Evolutionary conservation across 1,139 yeast genomes (phyloP).

Genomic region (Candida freyschussii): DNA sequence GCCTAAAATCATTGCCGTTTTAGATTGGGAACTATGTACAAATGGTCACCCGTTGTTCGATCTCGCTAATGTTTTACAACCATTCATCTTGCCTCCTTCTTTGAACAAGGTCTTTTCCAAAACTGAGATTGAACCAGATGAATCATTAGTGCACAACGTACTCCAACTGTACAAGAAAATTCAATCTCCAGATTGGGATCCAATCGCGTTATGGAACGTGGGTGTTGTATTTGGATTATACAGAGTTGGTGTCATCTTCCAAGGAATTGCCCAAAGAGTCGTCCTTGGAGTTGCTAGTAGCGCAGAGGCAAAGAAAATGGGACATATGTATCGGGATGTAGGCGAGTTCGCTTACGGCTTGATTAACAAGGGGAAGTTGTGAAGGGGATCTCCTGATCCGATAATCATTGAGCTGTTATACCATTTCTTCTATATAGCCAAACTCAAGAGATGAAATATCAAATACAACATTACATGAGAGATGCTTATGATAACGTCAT

Average conservation of each 20-base stretch:
- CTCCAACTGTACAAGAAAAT: constrained; percentile 14
- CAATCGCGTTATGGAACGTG: constrained; percentile 45
- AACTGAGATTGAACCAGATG: constrained; percentile 16
- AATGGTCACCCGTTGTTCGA: constrained; percentile 66
- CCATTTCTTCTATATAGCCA: too few relatives aligned
- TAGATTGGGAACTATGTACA: constrained; percentile 70
- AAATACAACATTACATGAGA: too few relatives aligned
- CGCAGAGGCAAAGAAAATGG: constrained; percentile 46
- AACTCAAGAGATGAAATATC: too few relatives aligned
- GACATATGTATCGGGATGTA: constrained; percentile 40
- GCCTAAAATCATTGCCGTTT: constrained; percentile 48
- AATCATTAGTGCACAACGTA: constrained; percentile 16
- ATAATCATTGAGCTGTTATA: too few relatives aligned
- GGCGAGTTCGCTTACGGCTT: constrained; percentile 32
- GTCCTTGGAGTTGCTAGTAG: constrained; percentile 57
- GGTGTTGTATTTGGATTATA: constrained; percentile 59
- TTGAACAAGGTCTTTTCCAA: constrained; percentile 22
- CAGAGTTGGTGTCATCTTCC: constrained; percentile 57
- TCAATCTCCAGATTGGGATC: constrained; percentile 31
- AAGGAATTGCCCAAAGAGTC: constrained; percentile 63
- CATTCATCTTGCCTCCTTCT: constrained; percentile 45
- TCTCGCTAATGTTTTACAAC: constrained; percentile 55
- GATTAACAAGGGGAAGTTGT: constrained; percentile 8
- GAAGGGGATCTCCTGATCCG: neutral
- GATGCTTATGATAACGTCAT: too few relatives aligned